Evolutionary conservation across 129 eudicot species (phyloP), one percentile per base, ranked within the genome.

Genomic region (Cynara cardunculus): DNA sequence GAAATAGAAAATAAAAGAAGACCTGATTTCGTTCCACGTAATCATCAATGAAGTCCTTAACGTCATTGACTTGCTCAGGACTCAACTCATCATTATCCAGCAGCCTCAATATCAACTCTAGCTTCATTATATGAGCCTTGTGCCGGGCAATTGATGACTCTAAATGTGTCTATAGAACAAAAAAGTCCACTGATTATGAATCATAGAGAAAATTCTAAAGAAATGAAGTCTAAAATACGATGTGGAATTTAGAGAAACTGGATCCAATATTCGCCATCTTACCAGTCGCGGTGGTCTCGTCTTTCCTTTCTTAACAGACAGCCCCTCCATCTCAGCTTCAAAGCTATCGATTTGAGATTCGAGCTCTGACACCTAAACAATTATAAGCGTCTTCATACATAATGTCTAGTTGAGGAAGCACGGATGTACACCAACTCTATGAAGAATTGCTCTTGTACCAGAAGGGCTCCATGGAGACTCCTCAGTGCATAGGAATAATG

Each of bases 1-100:
- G 18, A 78, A 16, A 19, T 5, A 19, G n/a, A 61, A 61, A 10
- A 53, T 26, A 2, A 67, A 82, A 7, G 64, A 16, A 26, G 41
- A 96, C 99, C 99, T 96, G 99, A 89, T 96, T 96, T 35, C 99
- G 94, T 67, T 96, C 99, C 80, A 96, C 97, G 78, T 96, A 96
- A 84, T 96, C 99, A 37, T 96, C 99, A 85, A 96, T 81, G 89
- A 96, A 96, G 79, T 96, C 99, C 83, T 91, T 96, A 27, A 91
- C 98, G 59, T 96, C 99, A 35, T 96, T 96, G 87, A 96, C 98
- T 80, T 96, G 97, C 87, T 96, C 99, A 37, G 99, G 93, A 83
- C 99, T 96, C 88, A 96, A 82, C 80, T 91, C 98, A 79, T 96
- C 99, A 75, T 96, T 96, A 86, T 96, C 99, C 85, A 96, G 76